phyloP scores from a whole-genome alignment of 208 protist genomes.

The Leishmania braziliensis region DNA sequence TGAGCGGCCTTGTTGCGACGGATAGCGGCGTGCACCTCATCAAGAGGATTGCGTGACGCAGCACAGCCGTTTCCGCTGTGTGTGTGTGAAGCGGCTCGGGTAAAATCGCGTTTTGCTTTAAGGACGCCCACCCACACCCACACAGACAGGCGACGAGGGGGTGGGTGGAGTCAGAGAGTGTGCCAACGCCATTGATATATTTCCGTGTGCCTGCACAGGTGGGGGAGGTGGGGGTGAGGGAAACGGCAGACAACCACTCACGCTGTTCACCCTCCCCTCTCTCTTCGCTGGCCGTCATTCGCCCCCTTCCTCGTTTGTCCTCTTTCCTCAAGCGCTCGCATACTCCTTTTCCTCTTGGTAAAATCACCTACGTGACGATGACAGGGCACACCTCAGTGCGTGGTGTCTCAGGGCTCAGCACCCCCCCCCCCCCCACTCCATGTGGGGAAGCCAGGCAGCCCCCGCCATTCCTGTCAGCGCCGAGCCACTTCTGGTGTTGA shows the following conservation, averaged over 20 bases:
- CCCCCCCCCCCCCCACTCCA: no score
- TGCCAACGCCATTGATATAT: background rate
- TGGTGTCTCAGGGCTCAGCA: no score
- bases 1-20: slow-evolving; percentile 85
- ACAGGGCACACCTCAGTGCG: no score
- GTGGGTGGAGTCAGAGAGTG: background rate
- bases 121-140: background rate
- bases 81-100: background rate
- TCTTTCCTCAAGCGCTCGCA: background rate
- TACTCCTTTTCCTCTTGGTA: slow-evolving; percentile 12
- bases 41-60: slow-evolving; percentile 77
- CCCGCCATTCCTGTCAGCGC: no score
- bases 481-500: background rate
- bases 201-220: background rate
- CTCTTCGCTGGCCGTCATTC: background rate
- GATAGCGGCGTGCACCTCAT: slow-evolving; percentile 94
- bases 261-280: slow-evolving; percentile 5
- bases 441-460: no score
- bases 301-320: background rate
- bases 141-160: background rate
- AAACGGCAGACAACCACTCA: background rate
- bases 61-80: background rate
- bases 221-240: background rate
- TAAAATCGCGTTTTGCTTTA: background rate
- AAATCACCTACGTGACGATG: no score